A percentile compares a stretch with the other conserved stretches of the same genome.
Conservation (phyloP, 2,329 filamentous ascomycete genomes). For the Amauroascus verrucosus region DNA sequence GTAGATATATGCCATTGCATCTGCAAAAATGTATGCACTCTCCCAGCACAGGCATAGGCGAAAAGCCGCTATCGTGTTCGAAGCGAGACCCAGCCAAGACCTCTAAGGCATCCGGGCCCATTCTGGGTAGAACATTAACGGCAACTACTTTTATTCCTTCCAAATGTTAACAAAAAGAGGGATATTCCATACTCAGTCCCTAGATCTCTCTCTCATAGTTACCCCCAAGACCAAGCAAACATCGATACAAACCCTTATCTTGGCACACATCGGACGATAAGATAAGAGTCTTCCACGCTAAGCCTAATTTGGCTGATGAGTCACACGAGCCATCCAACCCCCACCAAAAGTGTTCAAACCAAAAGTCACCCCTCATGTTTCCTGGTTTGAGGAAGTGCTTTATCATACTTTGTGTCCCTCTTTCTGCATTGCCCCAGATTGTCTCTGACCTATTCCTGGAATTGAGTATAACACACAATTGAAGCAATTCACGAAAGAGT, state of each 20-base stretch:
- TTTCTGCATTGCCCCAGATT: background rate
- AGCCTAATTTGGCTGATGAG: conserved; percentile 1
- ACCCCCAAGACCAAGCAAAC: no score
- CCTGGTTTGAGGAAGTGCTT: no score
- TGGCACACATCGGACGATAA: no score
- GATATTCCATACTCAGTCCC: background rate
- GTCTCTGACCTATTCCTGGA: background rate
- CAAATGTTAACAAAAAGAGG: background rate
- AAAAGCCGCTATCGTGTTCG: background rate
- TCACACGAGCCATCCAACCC: background rate
- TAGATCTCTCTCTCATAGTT: no score
- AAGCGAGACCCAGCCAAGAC: background rate
- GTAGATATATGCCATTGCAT: background rate
- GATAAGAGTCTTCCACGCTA: background rate
- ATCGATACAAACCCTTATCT: no score
- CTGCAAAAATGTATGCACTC: background rate
- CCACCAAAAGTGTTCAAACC: background rate
- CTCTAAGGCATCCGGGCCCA: background rate
- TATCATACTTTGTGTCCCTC: background rate
- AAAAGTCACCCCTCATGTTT: background rate
- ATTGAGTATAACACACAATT: background rate
- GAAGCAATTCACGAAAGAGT: background rate
- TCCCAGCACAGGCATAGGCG: background rate
- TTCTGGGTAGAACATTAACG: background rate
- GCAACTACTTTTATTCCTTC: background rate